Percentiles rank a stretch among this genome's conserved stretches.
Evolutionary conservation across 1,284 basidiomycete species (phyloP).

Genomic region (Leccinum solheimii): DNA sequence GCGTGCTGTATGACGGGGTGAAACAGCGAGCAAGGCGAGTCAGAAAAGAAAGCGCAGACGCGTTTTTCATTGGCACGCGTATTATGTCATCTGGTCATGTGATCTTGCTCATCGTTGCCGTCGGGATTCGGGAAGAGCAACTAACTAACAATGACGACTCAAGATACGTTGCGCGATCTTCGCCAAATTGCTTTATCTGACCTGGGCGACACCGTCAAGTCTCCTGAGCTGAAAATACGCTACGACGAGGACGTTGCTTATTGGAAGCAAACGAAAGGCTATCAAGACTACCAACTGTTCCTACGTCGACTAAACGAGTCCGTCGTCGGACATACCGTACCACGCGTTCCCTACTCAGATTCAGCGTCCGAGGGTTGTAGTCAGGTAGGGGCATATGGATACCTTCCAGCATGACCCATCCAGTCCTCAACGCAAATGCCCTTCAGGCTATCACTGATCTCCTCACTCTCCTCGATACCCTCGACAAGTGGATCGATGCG

Average conservation of each 20-base stretch:
- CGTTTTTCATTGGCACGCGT: slow-evolving; percentile 13
- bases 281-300: slow-evolving; percentile 71
- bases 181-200: slow-evolving; percentile 45
- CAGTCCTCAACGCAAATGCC: slow-evolving; percentile 16
- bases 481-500: slow-evolving; percentile 80
- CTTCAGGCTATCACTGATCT: slow-evolving; percentile 49
- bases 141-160: slow-evolving; percentile 20
- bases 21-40: slow-evolving; percentile 1
- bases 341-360: slow-evolving; percentile 18
- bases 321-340: slow-evolving; percentile 59
- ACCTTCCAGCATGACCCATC: not conserved
- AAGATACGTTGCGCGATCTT: slow-evolving; percentile 37
- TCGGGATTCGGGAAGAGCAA: not conserved
- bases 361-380: slow-evolving; percentile 3
- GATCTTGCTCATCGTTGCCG: slow-evolving; percentile 6
- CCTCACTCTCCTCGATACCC: slow-evolving; percentile 62
- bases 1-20: not conserved
- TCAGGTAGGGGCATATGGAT: slow-evolving; percentile 19
- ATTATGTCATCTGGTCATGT: slow-evolving; percentile 30
- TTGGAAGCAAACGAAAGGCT: slow-evolving; percentile 73
- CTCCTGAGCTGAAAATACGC: slow-evolving; percentile 53
- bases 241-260: slow-evolving; percentile 66
- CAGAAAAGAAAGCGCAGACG: slow-evolving; percentile 1
- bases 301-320: slow-evolving; percentile 71
- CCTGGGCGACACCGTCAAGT: slow-evolving; percentile 28